Percentiles rank a stretch among this genome's conserved stretches.
Evolutionary conservation across 805 yeast species (phyloP).

Genomic region (Pichia rugopelliculosa): DNA sequence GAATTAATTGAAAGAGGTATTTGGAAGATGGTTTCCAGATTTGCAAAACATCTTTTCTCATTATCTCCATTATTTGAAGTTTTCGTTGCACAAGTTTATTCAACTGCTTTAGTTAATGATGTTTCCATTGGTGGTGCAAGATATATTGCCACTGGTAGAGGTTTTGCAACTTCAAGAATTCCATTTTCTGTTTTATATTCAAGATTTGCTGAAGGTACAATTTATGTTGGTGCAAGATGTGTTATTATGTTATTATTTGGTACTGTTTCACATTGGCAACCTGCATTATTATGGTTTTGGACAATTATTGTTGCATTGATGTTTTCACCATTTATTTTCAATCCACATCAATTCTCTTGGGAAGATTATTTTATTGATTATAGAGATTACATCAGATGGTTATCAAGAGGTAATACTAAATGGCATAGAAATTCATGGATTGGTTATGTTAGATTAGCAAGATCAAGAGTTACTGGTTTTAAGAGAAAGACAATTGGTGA

Average conservation of each 20-base stretch:
- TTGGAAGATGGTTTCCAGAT: conserved; percentile 66
- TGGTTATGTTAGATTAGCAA: conserved; percentile 71
- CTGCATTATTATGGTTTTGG: conserved; percentile 97
- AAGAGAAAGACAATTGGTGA: conserved; percentile 68
- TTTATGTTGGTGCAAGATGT: conserved; percentile 77
- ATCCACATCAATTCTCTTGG: conserved; percentile 97
- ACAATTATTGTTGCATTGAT: conserved; percentile 79
- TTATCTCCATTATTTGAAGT: conserved; percentile 79
- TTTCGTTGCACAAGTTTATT: conserved; percentile 72
- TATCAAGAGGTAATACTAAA: conserved; percentile 83
- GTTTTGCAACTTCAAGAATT: conserved; percentile 75
- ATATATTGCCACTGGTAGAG: conserved; percentile 81
- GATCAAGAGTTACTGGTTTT: conserved; percentile 84
- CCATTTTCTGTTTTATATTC: conserved; percentile 69
- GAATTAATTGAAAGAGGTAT: conserved; percentile 78
- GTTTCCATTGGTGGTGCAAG: conserved; percentile 81
- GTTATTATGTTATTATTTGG: conserved; percentile 66
- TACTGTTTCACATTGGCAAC: conserved; percentile 80
- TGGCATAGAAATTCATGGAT: conserved; percentile 90
- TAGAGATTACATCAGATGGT: conserved; percentile 87
- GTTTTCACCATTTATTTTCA: conserved; percentile 89
- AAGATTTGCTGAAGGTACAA: conserved; percentile 74
- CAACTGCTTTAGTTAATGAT: conserved; percentile 63
- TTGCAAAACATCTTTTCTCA: conserved; percentile 59
- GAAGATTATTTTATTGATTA: conserved; percentile 94